A percentile compares a stretch with the other conserved stretches of the same genome.
These are phyloP conservation scores for Uronychia setigera DNA, from an alignment of 73 alveolate genomes.

Conservation along the genomic window DNA sequence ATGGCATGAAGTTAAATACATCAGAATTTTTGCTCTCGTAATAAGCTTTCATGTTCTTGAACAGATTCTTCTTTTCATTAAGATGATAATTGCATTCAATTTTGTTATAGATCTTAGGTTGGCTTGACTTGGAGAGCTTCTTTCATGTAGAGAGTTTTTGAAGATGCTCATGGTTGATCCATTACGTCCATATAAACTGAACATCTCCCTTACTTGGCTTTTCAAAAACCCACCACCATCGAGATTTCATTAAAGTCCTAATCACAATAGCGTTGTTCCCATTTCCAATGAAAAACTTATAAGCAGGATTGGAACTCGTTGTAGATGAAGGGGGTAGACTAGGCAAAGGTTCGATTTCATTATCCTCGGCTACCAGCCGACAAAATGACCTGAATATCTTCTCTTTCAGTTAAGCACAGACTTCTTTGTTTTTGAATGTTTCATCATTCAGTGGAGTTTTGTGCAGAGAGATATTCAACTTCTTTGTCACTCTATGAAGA, in stretches of 20 bases:
- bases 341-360: conserved; percentile 6
- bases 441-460: conserved; percentile 10
- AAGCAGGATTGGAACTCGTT: neutral
- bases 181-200: conserved; percentile 63
- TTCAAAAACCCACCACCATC: conserved; percentile 63
- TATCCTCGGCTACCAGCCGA: conserved; percentile 9
- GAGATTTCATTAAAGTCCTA: conserved; percentile 24
- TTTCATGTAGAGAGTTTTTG: neutral
- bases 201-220: conserved; percentile 39
- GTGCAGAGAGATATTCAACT: neutral
- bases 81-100: conserved; percentile 71
- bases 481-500: neutral
- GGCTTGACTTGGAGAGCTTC: neutral
- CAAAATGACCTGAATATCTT: conserved; percentile 11
- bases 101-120: conserved; percentile 60
- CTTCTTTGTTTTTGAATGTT: conserved; percentile 21
- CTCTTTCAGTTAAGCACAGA: conserved; percentile 11
- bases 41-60: conserved; percentile 73
- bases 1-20: conserved; percentile 73
- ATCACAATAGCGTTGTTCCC: conserved; percentile 55
- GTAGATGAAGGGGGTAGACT: neutral
- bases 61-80: conserved; percentile 71
- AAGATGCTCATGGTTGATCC: conserved; percentile 25
- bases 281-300: conserved; percentile 37
- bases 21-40: conserved; percentile 62